Conservation (phyloP, 116 monocot genomes). For the Zostera marina region DNA sequence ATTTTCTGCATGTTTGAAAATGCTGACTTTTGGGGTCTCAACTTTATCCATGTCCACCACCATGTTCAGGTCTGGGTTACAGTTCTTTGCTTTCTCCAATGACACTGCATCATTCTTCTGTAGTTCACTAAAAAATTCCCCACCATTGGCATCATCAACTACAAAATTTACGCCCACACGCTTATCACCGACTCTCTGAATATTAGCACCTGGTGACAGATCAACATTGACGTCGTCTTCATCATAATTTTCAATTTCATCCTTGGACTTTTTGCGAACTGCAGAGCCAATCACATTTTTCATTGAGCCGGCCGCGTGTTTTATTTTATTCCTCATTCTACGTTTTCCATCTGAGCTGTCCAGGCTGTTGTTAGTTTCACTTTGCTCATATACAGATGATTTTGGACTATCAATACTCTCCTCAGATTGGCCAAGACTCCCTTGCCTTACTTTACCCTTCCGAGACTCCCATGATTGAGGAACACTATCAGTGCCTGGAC, state of each 20-base stretch:
- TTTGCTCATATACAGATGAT: slow-evolving; percentile 5
- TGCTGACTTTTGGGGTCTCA: slow-evolving; percentile 12
- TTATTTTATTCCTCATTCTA: slow-evolving; percentile 8
- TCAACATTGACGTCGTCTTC: neutral
- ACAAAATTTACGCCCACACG: slow-evolving; percentile 6
- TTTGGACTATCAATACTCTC: slow-evolving; percentile 15
- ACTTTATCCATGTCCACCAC: neutral
- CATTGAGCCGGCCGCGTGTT: slow-evolving; percentile 15
- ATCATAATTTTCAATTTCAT: neutral
- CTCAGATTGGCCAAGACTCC: slow-evolving; percentile 15
- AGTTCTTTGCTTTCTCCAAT: slow-evolving; percentile 4
- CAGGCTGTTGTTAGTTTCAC: slow-evolving; percentile 9
- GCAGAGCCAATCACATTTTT: slow-evolving; percentile 21
- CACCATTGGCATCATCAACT: slow-evolving; percentile 7
- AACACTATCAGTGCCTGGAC: slow-evolving; percentile 32
- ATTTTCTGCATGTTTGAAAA: slow-evolving; percentile 24
- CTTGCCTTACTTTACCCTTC: slow-evolving; percentile 33
- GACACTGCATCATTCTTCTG: neutral
- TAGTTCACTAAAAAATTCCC: slow-evolving; percentile 1
- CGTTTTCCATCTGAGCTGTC: slow-evolving; percentile 9
- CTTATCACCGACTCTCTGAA: slow-evolving; percentile 7
- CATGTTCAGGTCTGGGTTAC: slow-evolving; percentile 4
- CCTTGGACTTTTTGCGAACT: slow-evolving; percentile 24
- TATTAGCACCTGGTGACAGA: slow-evolving; percentile 14
- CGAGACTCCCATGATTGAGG: slow-evolving; percentile 59